phyloP scores from a whole-genome alignment of 2,329 filamentous ascomycete species.

The Sporothrix pseudoabietina region DNA sequence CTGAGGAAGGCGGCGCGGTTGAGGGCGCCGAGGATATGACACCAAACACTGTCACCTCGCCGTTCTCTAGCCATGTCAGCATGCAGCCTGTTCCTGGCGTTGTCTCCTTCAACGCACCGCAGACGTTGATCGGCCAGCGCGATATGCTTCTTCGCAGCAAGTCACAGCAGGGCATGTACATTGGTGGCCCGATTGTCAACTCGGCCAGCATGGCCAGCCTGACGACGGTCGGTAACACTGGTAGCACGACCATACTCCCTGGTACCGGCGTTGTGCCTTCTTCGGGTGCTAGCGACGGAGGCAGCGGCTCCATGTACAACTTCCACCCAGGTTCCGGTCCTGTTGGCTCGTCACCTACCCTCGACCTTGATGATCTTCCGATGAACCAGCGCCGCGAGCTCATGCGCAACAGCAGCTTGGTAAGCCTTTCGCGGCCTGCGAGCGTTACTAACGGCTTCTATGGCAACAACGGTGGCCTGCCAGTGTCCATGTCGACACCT shows the following conservation, averaged over 20 bases:
- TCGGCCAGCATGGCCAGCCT: conserved; percentile 31
- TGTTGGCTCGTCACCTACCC: conserved; percentile 29
- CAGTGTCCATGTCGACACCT: conserved; percentile 4
- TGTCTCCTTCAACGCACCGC: conserved; percentile 54
- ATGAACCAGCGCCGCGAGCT: conserved; percentile 67
- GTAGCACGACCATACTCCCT: conserved; percentile 48
- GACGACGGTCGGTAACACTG: conserved; percentile 21
- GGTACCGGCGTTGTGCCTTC: conserved; percentile 31
- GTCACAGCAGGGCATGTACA: conserved; percentile 47
- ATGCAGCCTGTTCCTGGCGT: conserved; percentile 48
- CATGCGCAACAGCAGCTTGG: conserved; percentile 57
- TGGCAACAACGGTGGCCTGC: conserved; percentile 6
- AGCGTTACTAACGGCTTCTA: conserved; percentile 28
- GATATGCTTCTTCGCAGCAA: conserved; percentile 58
- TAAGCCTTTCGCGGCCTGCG: conserved; percentile 37
- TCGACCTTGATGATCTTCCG: conserved; percentile 68
- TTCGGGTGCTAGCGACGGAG: conserved; percentile 24
- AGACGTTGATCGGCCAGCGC: conserved; percentile 59
- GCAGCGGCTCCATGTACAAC: conserved; percentile 25
- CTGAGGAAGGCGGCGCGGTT: background rate
- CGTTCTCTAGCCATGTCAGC: conserved; percentile 31
- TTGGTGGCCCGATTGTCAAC: conserved; percentile 35
- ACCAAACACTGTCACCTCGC: background rate
- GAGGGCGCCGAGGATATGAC: background rate
- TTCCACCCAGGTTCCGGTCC: conserved; percentile 6